These are phyloP conservation scores for Pythium myriotylum DNA, from an alignment of 352 stramenopile species.

Conservation along the genomic window DNA sequence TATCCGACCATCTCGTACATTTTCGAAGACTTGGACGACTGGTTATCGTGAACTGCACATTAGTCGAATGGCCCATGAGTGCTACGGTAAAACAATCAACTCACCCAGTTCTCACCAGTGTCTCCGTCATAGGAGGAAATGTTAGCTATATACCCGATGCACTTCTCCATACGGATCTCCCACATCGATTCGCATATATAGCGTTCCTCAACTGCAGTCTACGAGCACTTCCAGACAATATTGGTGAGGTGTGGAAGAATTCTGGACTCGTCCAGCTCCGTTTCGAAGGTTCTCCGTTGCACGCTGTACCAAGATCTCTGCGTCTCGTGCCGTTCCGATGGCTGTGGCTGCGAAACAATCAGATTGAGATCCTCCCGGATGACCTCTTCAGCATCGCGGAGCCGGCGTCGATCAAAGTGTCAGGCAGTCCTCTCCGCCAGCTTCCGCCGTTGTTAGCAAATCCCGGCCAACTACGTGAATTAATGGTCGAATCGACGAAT, in stretches of 20 bases:
- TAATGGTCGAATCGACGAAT: constrained; percentile 12
- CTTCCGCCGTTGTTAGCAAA: constrained; percentile 8
- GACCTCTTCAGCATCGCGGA: constrained; percentile 3
- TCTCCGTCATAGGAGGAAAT: no score
- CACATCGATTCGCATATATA: no score
- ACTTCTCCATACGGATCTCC: neutral
- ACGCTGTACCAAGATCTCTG: neutral
- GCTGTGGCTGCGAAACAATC: constrained; percentile 12
- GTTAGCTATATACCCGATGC: neutral
- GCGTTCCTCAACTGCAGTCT: no score
- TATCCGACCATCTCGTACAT: neutral
- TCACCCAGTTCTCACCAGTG: neutral
- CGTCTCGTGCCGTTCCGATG: neutral
- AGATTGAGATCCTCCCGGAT: constrained; percentile 2
- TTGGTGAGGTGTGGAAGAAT: no score
- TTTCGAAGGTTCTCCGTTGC: constrained; percentile 3
- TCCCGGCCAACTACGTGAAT: neutral
- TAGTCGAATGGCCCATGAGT: constrained; percentile 6
- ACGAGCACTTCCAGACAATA: no score
- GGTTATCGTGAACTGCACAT: constrained; percentile 4
- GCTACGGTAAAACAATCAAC: neutral
- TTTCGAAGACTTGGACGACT: neutral
- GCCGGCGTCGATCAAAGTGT: constrained; percentile 1
- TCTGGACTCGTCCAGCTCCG: no score
- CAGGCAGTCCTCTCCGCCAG: neutral